Base-by-base conservation (phyloP, 192 early-diverging fungal species). In the Diversispora eburnea region DNA sequence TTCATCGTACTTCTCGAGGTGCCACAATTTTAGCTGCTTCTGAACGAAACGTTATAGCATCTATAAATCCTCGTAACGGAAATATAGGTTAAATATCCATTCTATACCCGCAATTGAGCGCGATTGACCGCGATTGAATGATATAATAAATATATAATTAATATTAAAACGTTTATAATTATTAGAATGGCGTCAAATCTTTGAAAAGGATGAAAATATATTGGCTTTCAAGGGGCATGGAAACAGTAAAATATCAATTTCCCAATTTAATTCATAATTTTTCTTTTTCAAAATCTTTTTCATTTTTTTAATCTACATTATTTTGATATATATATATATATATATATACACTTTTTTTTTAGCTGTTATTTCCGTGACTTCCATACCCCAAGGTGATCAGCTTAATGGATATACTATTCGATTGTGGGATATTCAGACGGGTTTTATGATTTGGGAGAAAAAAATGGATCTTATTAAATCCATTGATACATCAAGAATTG, bases 151-250 rank as follows among this genome's bases (percentile, higher is more conserved):
- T 52, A 55, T 62, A 70, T 65, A 9, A 41, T 33, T 64, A 47
- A 41, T 25, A 66, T 17, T 15, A 43, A 15, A 46, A 17, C 43
- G 9, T 60, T 0, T 9, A 15, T 49, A 17, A 25, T 19, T 17
- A 5, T 3, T 79, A 88, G 85, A 80, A 46, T 96, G 94, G 94
- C 85, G 94, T 54, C 93, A 95, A 62, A 67, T 88, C 10, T 78
- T 94, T 19, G 83, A 83, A 8, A 75, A 79, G 19, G 76, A 80
- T 63, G 92, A 93, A 42, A 73, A 77, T 0, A 80, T 96, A 56
- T 70, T 79, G 39, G 71, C 76, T 4, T 78, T 92, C 51, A 76
- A 81, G 56, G 61, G 78, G 42, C 68, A 82, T 54, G 76, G 79
- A 78, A 77, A 81, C 76, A 42, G 90, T 90, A 80, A 86, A 83